A percentile compares a stretch with the other conserved stretches of the same genome.
Evolutionary conservation across 2,329 filamentous ascomycete genomes (phyloP).

Genomic region (Ambrosiella xylebori): DNA sequence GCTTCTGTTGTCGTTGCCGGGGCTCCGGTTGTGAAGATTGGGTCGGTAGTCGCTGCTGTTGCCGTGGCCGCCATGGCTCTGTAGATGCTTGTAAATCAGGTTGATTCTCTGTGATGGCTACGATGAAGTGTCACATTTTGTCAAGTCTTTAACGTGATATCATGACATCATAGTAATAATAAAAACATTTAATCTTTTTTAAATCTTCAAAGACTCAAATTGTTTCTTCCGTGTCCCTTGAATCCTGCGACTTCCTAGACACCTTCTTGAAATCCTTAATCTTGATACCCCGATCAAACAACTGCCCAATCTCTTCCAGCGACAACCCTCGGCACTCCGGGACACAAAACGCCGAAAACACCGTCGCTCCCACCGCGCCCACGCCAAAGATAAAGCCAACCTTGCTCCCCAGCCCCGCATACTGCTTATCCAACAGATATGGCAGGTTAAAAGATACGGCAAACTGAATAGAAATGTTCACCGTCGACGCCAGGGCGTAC

Average conservation of each 20-base stretch:
- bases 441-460: neutral
- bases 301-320: neutral
- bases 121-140: neutral
- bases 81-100: neutral
- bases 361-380: neutral
- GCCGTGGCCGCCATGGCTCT: neutral
- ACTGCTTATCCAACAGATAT: neutral
- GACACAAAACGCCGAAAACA: neutral
- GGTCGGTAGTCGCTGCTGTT: neutral
- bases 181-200: neutral
- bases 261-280: neutral
- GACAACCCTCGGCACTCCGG: neutral
- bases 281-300: neutral
- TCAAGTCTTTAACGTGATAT: too few relatives aligned
- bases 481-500: neutral
- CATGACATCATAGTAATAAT: neutral
- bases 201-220: neutral
- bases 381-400: neutral
- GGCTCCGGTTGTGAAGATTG: neutral
- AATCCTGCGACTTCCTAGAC: neutral
- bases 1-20: neutral
- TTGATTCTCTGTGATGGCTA: neutral
- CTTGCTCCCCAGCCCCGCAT: neutral
- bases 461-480: neutral
- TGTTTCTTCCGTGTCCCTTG: neutral